phyloP scores from a whole-genome alignment of 805 yeast species.

The Wickerhamiella spandovensis region DNA sequence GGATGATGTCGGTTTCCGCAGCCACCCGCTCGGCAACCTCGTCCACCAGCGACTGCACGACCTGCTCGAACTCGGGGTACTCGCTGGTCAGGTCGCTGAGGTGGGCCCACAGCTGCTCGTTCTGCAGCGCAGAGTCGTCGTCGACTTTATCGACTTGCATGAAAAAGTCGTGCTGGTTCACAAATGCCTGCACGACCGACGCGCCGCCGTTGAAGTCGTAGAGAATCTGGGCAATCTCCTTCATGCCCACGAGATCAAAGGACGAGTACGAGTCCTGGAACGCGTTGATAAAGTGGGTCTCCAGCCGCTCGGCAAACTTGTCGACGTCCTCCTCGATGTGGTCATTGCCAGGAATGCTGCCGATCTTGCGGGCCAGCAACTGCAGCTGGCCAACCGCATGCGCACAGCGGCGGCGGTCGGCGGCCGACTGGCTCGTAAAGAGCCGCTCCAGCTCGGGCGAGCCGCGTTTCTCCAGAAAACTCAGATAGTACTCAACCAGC shows the following conservation, averaged over 20 bases:
- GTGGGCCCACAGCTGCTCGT: constrained; percentile 36
- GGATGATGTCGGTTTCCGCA: constrained; percentile 60
- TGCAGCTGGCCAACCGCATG: constrained; percentile 51
- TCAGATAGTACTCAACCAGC: constrained; percentile 61
- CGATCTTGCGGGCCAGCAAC: constrained; percentile 50
- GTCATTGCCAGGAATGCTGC: constrained; percentile 11
- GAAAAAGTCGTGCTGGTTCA: constrained; percentile 65
- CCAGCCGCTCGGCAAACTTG: constrained; percentile 65
- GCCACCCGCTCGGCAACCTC: constrained; percentile 46
- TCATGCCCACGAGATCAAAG: constrained; percentile 57
- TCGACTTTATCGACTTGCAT: constrained; percentile 30
- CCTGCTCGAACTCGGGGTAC: constrained; percentile 36
- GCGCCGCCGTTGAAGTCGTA: constrained; percentile 75
- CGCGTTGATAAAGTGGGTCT: constrained; percentile 48
- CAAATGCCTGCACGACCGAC: constrained; percentile 68
- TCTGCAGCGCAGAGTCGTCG: constrained; percentile 18
- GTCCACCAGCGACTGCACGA: constrained; percentile 39
- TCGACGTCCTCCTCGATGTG: constrained; percentile 37
- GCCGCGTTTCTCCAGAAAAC: constrained; percentile 48
- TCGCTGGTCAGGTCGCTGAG: constrained; percentile 47
- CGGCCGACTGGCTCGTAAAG: constrained; percentile 35
- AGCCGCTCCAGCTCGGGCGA: constrained; percentile 44
- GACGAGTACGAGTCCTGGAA: constrained; percentile 65
- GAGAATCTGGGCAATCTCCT: constrained; percentile 56
- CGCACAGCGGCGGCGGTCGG: constrained; percentile 56